phyloP scores from a whole-genome alignment of 169 alveolate genomes.

The Plasmodium gaboni region DNA sequence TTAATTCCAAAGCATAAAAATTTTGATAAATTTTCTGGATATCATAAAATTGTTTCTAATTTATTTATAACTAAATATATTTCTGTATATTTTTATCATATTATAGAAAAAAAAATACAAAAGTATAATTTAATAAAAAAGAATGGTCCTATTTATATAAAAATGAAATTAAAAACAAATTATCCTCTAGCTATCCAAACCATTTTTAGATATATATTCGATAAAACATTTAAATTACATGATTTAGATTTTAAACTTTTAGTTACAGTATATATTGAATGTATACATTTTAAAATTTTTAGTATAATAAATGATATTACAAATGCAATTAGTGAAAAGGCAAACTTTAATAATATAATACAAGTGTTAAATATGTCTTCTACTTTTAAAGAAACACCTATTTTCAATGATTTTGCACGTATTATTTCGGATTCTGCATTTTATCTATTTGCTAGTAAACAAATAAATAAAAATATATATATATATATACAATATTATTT shows the following conservation, averaged over 20 bases:
- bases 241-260: conserved; percentile 61
- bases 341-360: conserved; percentile 52
- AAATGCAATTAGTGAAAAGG: conserved; percentile 35
- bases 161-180: conserved; percentile 62
- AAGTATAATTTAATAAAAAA: conserved; percentile 30
- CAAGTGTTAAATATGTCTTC: conserved; percentile 25
- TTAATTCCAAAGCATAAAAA: conserved; percentile 52
- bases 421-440: conserved; percentile 49
- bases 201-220: conserved; percentile 56
- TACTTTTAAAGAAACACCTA: conserved; percentile 18
- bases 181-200: conserved; percentile 69
- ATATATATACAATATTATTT: neutral
- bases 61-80: conserved; percentile 59
- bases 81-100: conserved; percentile 66
- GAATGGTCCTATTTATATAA: conserved; percentile 54
- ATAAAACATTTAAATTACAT: conserved; percentile 31
- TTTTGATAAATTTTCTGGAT: conserved; percentile 29
- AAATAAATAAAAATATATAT: neutral
- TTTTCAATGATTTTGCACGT: conserved; percentile 46
- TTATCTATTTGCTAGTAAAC: conserved; percentile 32
- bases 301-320: conserved; percentile 47
- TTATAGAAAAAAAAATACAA: conserved; percentile 69
- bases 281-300: conserved; percentile 48
- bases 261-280: conserved; percentile 55
- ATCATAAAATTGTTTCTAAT: conserved; percentile 41